Conservation (phyloP, 2,329 filamentous ascomycete genomes). For the Apiospora phragmitis region DNA sequence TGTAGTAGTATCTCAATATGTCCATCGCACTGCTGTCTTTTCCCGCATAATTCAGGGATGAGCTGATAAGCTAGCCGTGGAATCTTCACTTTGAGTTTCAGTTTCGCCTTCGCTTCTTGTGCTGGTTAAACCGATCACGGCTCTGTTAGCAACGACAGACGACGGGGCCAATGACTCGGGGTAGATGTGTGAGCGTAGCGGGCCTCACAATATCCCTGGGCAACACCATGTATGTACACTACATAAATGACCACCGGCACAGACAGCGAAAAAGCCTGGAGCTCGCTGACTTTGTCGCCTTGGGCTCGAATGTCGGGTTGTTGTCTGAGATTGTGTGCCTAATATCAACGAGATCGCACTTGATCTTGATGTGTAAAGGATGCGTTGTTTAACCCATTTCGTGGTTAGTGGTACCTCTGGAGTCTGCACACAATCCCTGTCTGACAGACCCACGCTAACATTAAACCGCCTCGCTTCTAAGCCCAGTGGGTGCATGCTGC, state of each 20-base stretch:
- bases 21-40: background rate
- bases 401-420: background rate
- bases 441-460: conserved; percentile 4
- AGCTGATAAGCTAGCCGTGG: background rate
- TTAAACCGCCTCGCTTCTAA: background rate
- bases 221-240: background rate
- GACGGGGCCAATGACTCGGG: conserved; percentile 4
- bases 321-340: background rate
- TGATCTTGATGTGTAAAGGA: background rate
- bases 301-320: background rate
- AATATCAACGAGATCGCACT: background rate
- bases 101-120: background rate
- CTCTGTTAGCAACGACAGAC: background rate
- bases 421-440: background rate
- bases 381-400: conserved; percentile 6
- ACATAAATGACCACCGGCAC: background rate
- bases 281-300: background rate
- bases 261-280: background rate
- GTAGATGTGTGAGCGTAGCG: conserved; percentile 1
- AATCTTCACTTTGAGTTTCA: background rate
- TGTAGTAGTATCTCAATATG: background rate
- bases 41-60: background rate
- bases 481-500: conserved; percentile 7
- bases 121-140: background rate
- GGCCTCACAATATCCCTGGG: background rate